phyloP scores from a whole-genome alignment of 352 stramenopile genomes.

The Pythium volutum region DNA sequence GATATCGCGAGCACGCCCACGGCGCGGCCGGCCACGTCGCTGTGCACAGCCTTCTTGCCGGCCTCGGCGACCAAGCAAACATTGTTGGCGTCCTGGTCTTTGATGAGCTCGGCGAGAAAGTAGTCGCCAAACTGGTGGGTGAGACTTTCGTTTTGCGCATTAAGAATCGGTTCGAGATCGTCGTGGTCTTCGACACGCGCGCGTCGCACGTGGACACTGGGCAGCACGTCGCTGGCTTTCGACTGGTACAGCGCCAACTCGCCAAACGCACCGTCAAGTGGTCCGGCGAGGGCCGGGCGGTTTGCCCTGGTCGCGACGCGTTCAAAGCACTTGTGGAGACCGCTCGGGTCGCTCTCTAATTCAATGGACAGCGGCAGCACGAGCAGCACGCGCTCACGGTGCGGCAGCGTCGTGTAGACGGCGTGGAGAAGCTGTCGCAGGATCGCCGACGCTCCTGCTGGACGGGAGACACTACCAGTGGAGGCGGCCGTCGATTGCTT shows the following conservation, averaged over 20 bases:
- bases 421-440: conserved; percentile 58
- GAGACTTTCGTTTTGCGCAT: conserved; percentile 57
- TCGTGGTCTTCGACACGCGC: conserved; percentile 82
- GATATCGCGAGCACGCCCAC: conserved; percentile 82
- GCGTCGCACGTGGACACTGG: conserved; percentile 49
- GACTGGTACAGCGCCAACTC: conserved; percentile 52
- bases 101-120: conserved; percentile 91
- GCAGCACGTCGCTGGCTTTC: conserved; percentile 31
- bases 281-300: background rate
- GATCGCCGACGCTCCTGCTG: conserved; percentile 15
- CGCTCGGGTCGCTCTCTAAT: conserved; percentile 40
- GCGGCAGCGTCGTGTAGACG: conserved; percentile 42
- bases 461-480: background rate
- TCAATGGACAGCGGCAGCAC: conserved; percentile 48
- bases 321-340: conserved; percentile 60
- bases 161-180: conserved; percentile 70
- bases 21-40: conserved; percentile 22
- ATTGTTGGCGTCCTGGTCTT: conserved; percentile 83
- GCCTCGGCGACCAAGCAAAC: conserved; percentile 75
- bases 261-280: conserved; percentile 33
- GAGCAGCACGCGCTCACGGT: conserved; percentile 39
- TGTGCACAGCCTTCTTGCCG: conserved; percentile 25
- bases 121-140: conserved; percentile 86
- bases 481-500: conserved; percentile 27
- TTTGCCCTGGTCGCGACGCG: background rate